These are phyloP conservation scores for Striga asiatica DNA, from an alignment of 257 asterid species.

Conservation along the genomic window DNA sequence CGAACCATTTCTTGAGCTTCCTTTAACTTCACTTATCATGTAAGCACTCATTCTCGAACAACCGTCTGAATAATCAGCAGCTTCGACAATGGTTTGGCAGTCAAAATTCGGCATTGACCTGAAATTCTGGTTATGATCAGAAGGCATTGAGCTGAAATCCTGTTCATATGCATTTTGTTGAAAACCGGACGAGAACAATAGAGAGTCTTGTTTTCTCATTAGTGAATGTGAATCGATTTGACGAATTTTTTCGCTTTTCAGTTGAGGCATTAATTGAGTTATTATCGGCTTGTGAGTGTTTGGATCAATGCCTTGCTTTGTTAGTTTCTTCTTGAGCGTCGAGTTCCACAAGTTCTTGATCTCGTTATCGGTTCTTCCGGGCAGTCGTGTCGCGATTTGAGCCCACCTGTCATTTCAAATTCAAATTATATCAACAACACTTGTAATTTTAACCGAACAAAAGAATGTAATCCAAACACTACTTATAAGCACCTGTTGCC, in stretches of 20 bases:
- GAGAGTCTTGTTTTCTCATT: too few species aligned
- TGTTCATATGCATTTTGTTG: conserved; percentile 29
- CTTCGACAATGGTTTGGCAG: too few species aligned
- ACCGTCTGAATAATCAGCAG: too few species aligned
- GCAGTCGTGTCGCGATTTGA: conserved; percentile 70
- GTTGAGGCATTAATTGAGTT: conserved; percentile 6
- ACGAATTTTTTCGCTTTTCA: conserved; percentile 18
- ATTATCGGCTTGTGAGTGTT: conserved; percentile 47
- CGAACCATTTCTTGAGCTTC: too few species aligned
- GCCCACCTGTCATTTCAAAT: too few species aligned
- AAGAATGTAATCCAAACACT: too few species aligned
- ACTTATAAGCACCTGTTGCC: conserved; percentile 66
- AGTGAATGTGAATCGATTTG: too few species aligned
- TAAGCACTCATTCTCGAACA: too few species aligned
- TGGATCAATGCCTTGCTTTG: conserved; percentile 74
- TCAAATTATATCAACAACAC: too few species aligned
- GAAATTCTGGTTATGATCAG: conserved; percentile 19
- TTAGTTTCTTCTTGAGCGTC: conserved; percentile 56
- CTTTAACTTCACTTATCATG: too few species aligned
- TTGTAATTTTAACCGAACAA: too few species aligned
- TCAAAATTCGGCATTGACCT: conserved; percentile 29
- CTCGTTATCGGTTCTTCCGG: conserved; percentile 88
- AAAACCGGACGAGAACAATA: conserved; percentile 36
- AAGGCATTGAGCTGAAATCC: conserved; percentile 16
- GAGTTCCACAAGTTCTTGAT: conserved; percentile 87